Base-by-base conservation (phyloP, 768 basidiomycete species). In the Lentinus tigrinus region DNA sequence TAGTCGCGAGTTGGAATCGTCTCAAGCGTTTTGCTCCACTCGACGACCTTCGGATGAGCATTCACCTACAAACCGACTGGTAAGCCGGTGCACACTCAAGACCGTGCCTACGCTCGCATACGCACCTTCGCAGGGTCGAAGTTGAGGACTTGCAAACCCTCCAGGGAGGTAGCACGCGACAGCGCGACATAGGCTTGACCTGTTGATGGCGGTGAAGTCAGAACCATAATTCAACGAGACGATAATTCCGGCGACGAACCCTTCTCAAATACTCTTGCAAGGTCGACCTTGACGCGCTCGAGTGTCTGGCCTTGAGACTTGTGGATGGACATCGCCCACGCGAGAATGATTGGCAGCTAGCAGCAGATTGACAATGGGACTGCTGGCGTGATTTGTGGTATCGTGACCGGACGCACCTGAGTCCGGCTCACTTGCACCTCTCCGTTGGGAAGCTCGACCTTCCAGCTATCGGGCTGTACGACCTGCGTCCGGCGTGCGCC, bases 311-410 rank as follows among this genome's bases (percentile, higher is more conserved):
- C 97, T 72, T 99, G 97, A 11, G 91, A 91, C 70, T 99, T 99
- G 73, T 99, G 97, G 61, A 98, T 98, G 47, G 89, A 92, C 93
- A 98, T 96, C 0, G 96, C 95, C 96, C 95, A 98, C 0, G 95
- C 82, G 38, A 96, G 79, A 58, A 97, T 95, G 24, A 98, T 70
- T 0, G 93, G 93, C 2, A 96, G 71, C 92, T 95, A 63, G 10
- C 9, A 50, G 26, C 13, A 21, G 11, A 34, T 17, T n/a, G 28
- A 10, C 14, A 44, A 17, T 42, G 21, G 23, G 11, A 28, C 39
- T 36, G 21, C 3, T 49, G 14, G 21, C 21, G 43, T 19, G 6
- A 24, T 9, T 16, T n/a, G 16, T 31, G 13, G 27, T 27, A 52
- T 39, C 24, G 28, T 14, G 46, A 40, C 57, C 40, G 17, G 44